Evolutionary conservation across 192 early-diverging fungal genomes (phyloP).

Genomic region (Phycomyces nitens): DNA sequence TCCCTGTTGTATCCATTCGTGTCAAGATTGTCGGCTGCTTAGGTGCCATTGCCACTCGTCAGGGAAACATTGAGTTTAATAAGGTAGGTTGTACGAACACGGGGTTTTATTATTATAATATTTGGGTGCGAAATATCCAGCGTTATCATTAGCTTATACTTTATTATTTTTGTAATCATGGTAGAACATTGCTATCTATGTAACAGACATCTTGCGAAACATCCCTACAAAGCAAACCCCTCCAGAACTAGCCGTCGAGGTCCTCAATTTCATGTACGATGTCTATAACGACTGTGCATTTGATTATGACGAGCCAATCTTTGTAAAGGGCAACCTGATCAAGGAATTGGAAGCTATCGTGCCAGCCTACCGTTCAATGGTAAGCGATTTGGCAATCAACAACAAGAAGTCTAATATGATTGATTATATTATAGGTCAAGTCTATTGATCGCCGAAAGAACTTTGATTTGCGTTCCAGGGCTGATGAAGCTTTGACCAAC

Average conservation of each 20-base stretch:
- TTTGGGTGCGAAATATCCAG: no score
- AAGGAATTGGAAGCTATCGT: slow-evolving; percentile 51
- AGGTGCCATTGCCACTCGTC: slow-evolving; percentile 68
- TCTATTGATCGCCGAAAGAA: slow-evolving; percentile 68
- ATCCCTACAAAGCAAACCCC: slow-evolving; percentile 26
- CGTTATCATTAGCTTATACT: no score
- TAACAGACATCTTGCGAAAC: slow-evolving; percentile 47
- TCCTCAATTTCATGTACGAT: slow-evolving; percentile 83
- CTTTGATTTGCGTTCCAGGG: slow-evolving; percentile 66
- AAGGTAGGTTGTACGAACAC: slow-evolving; percentile 45
- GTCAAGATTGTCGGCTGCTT: slow-evolving; percentile 74
- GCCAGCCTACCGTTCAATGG: slow-evolving; percentile 47
- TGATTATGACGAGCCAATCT: slow-evolving; percentile 85
- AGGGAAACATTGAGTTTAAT: slow-evolving; percentile 61
- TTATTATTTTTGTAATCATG: slow-evolving; percentile 7
- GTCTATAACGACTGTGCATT: slow-evolving; percentile 80
- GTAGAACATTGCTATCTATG: slow-evolving; percentile 63
- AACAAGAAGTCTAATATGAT: neutral
- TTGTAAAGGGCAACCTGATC: slow-evolving; percentile 65
- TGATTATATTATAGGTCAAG: slow-evolving; percentile 37
- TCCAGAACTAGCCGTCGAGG: slow-evolving; percentile 60
- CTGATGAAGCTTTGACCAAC: slow-evolving; percentile 78
- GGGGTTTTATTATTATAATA: neutral
- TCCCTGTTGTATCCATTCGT: slow-evolving; percentile 43
- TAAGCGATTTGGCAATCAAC: slow-evolving; percentile 22